These are phyloP conservation scores for Mortierella sp. DNA, from an alignment of 371 early-diverging fungal genomes.

Conservation along the genomic window DNA sequence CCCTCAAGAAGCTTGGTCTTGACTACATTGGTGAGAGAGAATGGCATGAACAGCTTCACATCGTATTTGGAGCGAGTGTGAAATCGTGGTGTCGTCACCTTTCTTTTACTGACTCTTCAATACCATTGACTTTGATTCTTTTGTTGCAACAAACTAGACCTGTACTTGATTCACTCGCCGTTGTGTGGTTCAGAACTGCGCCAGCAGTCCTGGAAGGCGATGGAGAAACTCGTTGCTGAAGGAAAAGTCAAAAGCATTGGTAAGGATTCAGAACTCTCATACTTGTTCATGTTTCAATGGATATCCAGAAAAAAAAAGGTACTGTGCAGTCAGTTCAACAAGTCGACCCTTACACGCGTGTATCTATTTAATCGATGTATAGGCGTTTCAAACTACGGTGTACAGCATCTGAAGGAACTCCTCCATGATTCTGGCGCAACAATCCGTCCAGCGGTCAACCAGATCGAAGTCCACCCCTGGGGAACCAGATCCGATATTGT, in stretches of 20 bases:
- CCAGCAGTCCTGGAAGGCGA: slow-evolving; percentile 65
- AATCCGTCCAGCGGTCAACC: slow-evolving; percentile 77
- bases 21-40: slow-evolving; percentile 70
- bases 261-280: neutral
- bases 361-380: neutral
- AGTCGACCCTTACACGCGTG: neutral
- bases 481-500: slow-evolving; percentile 57
- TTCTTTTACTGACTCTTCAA: neutral
- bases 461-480: slow-evolving; percentile 70
- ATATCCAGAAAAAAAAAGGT: no score
- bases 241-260: slow-evolving; percentile 69
- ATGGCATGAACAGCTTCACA: no score
- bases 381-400: slow-evolving; percentile 83
- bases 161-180: slow-evolving; percentile 85
- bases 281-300: neutral
- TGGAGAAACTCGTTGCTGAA: slow-evolving; percentile 62
- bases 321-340: no score
- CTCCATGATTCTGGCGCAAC: slow-evolving; percentile 59
- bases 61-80: no score
- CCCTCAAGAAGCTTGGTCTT: slow-evolving; percentile 70
- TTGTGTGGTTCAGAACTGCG: slow-evolving; percentile 63
- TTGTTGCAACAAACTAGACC: slow-evolving; percentile 45
- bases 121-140: neutral
- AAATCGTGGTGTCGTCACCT: no score
- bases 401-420: slow-evolving; percentile 67